Base-by-base conservation (phyloP, 139 green algal species). In the Edaphochlamys debaryana region DNA sequence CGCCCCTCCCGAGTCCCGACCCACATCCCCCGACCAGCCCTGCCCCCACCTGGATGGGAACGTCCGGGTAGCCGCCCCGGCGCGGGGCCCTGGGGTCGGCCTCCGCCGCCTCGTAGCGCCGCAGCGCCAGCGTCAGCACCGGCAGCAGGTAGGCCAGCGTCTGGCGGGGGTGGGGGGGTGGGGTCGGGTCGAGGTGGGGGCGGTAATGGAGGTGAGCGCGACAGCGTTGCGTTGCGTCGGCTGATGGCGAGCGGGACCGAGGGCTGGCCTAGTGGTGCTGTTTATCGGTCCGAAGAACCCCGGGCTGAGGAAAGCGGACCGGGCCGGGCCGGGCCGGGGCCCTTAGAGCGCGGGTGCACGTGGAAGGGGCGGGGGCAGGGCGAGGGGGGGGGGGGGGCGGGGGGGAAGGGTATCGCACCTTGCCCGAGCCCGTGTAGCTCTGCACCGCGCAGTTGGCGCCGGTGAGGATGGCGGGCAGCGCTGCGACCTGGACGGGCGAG, bases 121-220 rank as follows among this genome's bases (percentile, higher is more conserved):
- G 60, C 19, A 98, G 70, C 0, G 92, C 93, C 50, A 92, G 69
- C 0, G 87, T 95, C 72, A 99, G 84, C 2, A 94, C 83, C 3
- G 97, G 97, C 48, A 99, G 91, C 78, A 99, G 86, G 91, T 96
- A 99, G 2, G 97, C 95, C n/a, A 99, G 91, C 1, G 97, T 99
- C 93, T 98, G 91, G 34, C 22, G 36, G 34, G 34, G 36, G 64
- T 41, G 32, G 34, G 2, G 34, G 19, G 45, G 11, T 22, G n/a
- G n/a, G n/a, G n/a, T n/a, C n/a, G n/a, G n/a, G 19, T 19, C 20
- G 58, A 32, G 23, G 3, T 15, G 58, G 58, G 58, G 8, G 23
- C 9, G 25, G 20, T 15, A 19, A 67, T 9, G 58, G 68, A 23
- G 38, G n/a, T n/a, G n/a, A n/a, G n/a, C n/a, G n/a, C n/a, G 20